These are phyloP conservation scores for Dioscorea cayenensis DNA, from an alignment of 116 monocot genomes.

Conservation along the genomic window DNA sequence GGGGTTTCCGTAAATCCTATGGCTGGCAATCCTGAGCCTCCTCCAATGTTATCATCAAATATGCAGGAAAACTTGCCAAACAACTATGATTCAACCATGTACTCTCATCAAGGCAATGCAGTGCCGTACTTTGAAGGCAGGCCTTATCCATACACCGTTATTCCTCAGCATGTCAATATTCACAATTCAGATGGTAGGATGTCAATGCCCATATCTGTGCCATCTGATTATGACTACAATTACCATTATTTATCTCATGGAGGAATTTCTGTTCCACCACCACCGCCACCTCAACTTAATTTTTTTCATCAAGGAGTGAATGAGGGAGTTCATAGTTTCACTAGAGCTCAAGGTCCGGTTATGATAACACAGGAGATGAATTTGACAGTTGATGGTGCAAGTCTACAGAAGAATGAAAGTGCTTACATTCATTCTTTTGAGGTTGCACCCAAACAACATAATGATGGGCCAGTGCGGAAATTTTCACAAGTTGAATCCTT, in stretches of 20 bases:
- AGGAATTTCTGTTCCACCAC: neutral
- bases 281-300: neutral
- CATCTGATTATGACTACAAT: slow-evolving; percentile 46
- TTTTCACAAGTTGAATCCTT: slow-evolving; percentile 11
- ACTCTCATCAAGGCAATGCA: slow-evolving; percentile 16
- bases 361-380: slow-evolving; percentile 20
- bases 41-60: slow-evolving; percentile 7
- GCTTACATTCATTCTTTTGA: slow-evolving; percentile 21
- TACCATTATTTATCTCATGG: slow-evolving; percentile 28
- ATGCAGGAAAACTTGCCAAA: slow-evolving; percentile 16
- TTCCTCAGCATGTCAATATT: slow-evolving; percentile 18
- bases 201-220: slow-evolving; percentile 43
- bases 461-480: slow-evolving; percentile 22
- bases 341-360: slow-evolving; percentile 12
- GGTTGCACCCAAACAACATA: slow-evolving; percentile 5
- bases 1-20: slow-evolving; percentile 17
- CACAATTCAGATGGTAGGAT: slow-evolving; percentile 28
- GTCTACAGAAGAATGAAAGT: slow-evolving; percentile 18
- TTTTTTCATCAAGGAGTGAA: slow-evolving; percentile 10
- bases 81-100: slow-evolving; percentile 17
- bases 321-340: slow-evolving; percentile 17
- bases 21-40: slow-evolving; percentile 4
- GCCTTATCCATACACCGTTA: slow-evolving; percentile 10
- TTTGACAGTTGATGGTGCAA: slow-evolving; percentile 9
- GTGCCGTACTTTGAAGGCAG: slow-evolving; percentile 30